Conservation (phyloP, 176 grass and related monocot species). For the Dactylis glomerata region DNA sequence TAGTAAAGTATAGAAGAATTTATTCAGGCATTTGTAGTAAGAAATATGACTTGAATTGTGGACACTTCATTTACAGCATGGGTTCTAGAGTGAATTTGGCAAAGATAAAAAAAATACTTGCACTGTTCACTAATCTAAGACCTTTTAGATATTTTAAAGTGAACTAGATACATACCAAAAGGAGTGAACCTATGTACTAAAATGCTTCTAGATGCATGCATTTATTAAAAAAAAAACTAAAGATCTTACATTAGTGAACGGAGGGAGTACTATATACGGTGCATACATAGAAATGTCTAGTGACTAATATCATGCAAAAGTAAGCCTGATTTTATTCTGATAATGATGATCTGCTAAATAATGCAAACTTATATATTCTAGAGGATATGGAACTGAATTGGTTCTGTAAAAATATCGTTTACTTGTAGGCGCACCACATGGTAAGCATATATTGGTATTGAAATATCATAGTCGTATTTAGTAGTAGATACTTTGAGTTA, state of each 20-base stretch:
- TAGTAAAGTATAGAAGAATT: neutral
- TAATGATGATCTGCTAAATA: neutral
- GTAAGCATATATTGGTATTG: neutral
- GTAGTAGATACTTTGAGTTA: slow-evolving; percentile 16
- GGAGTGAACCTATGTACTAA: no score
- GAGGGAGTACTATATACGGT: neutral
- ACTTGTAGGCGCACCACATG: slow-evolving; percentile 28
- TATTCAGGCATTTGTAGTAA: neutral
- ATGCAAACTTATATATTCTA: neutral
- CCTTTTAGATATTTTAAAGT: no score
- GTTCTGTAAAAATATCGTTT: slow-evolving; percentile 18
- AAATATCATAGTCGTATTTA: slow-evolving; percentile 15
- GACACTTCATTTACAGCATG: neutral
- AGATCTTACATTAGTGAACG: no score
- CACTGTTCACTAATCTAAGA: no score
- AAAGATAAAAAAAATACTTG: neutral
- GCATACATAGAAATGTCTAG: neutral
- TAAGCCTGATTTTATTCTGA: neutral
- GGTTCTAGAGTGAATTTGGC: neutral
- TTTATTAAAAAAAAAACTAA: no score
- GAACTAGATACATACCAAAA: no score
- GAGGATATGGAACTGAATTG: slow-evolving; percentile 1
- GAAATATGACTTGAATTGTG: neutral
- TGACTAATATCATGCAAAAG: neutral
- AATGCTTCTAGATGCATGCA: no score